These are phyloP conservation scores for Piper betle DNA, from an alignment of 164 flowering plant species.

Conservation along the genomic window DNA sequence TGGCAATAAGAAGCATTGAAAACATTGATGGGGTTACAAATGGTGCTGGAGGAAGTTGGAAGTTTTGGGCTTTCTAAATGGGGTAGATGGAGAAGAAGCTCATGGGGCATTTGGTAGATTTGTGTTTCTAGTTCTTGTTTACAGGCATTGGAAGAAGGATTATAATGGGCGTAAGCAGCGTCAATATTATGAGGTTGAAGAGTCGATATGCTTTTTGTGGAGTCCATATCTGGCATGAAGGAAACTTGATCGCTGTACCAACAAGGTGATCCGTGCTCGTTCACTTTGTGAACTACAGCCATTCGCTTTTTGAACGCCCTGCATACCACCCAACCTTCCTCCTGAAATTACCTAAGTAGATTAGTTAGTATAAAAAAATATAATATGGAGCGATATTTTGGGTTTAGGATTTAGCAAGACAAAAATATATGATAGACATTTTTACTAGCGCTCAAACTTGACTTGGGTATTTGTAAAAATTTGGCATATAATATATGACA, in stretches of 20 bases:
- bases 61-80: conserved; percentile 70
- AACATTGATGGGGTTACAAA: conserved; percentile 20
- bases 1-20: conserved; percentile 20
- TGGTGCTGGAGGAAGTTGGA: conserved; percentile 27
- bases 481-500: too few relatives aligned
- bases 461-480: too few relatives aligned
- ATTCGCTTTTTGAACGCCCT: conserved; percentile 87
- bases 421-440: not conserved
- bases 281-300: conserved; percentile 35
- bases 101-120: conserved; percentile 27
- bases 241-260: conserved; percentile 88
- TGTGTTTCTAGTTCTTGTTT: conserved; percentile 66
- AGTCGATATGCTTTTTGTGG: conserved; percentile 25
- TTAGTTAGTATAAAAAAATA: too few relatives aligned
- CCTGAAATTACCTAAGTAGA: conserved; percentile 19
- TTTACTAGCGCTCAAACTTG: too few relatives aligned
- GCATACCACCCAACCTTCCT: conserved; percentile 98
- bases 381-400: not conserved
- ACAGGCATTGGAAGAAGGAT: conserved; percentile 31
- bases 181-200: conserved; percentile 14
- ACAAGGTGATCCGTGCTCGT: conserved; percentile 52
- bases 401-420: not conserved
- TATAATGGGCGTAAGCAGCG: conserved; percentile 5
- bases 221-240: conserved; percentile 63
- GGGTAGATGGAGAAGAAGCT: conserved; percentile 62